Evolutionary conservation across 306 rosid genomes (phyloP), one percentile per base, ranked within the genome.

Genomic region (Malus asiatica): DNA sequence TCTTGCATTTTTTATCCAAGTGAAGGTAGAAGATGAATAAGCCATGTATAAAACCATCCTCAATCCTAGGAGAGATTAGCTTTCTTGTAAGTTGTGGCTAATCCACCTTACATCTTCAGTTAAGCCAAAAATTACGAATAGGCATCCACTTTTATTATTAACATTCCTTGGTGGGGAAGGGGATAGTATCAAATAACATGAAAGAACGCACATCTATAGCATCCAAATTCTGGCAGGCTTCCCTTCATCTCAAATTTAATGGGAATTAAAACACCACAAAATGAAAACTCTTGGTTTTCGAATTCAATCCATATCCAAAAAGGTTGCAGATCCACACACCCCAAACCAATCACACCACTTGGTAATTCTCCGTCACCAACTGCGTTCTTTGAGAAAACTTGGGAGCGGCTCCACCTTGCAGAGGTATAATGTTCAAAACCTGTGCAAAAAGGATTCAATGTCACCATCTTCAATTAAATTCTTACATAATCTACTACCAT

Each of bases 311-410:
- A 30, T 33, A 27, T 62, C 60, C 33, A 74, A 74, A 62, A 62
- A 45, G 15, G 46, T 30, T 9, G 61, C 27, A 6, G 8, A 35
- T 35, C 40, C 40, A 18, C 55, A 14, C 71, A 15, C 61, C 11
- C 52, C 16, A n/a, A 42, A 35, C 76, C 77, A 65, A 65, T 91
- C 86, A 93, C 74, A 84, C 92, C 67, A 91, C 96, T 86, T 87
- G 95, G 78, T 94, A 94, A 79, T 86, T 89, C 82, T 94, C 98
- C 1, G 98, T 84, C 53, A 92, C 61, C 86, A 94, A 84, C 67
- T 94, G 98, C 65, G 96, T 90, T 86, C 98, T 89, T 88, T 94
- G 98, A 69, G 92, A 52, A 78, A 78, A 86, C 77, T 82, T 90
- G 79, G 98, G 98, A 72, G 93, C 86, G 77, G 83, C 84, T 44